These are phyloP conservation scores for Albizia julibrissin DNA, from an alignment of 306 rosid genomes.

Conservation along the genomic window DNA sequence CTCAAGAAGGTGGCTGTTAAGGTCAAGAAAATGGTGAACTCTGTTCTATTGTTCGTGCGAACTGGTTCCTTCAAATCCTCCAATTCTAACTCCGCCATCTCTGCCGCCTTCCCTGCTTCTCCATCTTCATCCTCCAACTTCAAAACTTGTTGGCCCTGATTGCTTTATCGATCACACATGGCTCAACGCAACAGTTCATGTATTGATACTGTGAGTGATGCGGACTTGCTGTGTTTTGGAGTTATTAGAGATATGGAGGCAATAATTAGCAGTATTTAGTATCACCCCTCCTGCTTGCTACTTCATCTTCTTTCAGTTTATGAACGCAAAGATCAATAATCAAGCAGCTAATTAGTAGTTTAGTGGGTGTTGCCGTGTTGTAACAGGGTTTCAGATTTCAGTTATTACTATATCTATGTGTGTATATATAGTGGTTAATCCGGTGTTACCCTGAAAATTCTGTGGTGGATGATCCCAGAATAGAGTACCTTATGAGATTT, in stretches of 20 bases:
- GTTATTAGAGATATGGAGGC: constrained; percentile 1
- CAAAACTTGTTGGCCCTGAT: background rate
- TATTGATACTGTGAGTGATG: background rate
- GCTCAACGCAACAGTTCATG: too few relatives aligned
- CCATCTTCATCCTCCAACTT: constrained; percentile 4
- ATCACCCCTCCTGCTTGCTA: background rate
- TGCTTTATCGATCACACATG: background rate
- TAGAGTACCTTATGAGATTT: background rate
- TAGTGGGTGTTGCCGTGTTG: background rate
- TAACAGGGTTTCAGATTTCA: background rate
- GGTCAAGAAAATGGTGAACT: constrained; percentile 50
- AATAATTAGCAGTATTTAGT: background rate
- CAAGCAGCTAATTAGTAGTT: background rate
- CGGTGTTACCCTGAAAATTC: background rate
- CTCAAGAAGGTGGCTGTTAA: constrained; percentile 45
- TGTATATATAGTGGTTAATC: constrained; percentile 12
- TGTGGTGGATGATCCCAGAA: background rate
- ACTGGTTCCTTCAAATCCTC: constrained; percentile 44
- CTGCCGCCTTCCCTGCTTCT: constrained; percentile 37
- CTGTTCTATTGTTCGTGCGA: constrained; percentile 42
- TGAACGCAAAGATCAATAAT: background rate
- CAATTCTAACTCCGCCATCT: constrained; percentile 39
- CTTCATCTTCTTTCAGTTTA: background rate
- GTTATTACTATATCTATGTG: background rate
- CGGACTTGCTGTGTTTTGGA: background rate